Base-by-base conservation (phyloP, 2,329 filamentous ascomycete genomes). In the Colletotrichum salicis region DNA sequence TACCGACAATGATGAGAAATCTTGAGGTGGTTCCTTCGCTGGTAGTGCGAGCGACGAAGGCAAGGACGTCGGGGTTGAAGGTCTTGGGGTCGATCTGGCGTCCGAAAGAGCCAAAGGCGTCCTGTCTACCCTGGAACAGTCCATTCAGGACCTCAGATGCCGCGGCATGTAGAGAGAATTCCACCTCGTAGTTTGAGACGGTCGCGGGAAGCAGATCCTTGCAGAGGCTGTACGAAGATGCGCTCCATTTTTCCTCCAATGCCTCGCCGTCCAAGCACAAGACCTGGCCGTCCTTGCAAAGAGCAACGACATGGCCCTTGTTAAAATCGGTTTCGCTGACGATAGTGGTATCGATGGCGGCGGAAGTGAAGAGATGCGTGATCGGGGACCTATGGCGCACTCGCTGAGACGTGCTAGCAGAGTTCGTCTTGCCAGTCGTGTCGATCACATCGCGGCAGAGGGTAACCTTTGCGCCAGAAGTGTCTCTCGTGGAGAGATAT, bases 251-350 rank as follows among this genome's bases (percentile, higher is more conserved):
- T 65, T 85, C 79, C 70, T 84, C 76, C 24, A 89, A 78, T 5
- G 77, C 83, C 67, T 92, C 89, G 2, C 88, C 87, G 57, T 91
- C 88, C 15, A 93, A 82, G 67, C 89, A 90, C 10, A 88, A 76
- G 24, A 93, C 82, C 70, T 90, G 86, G 45, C 92, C 92, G 73
- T 91, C 86, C 54, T 87, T 82, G 68, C 89, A 88, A 1, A 93
- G 84, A 2, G 86, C 84, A 27, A 94, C 75, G 2, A 94, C 67
- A 63, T 80, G 79, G 19, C 79, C 80, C 57, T 67, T 73, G 15
- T 70, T 54, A 8, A 57, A 48, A 5, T 70, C 51, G 10, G 37
- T 13, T 12, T 63, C 60, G 35, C 22, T 48, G 51, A 45, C 29
- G 64, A 55, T 31, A 33, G 66, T 68, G 57, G 66, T 15, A 52